Evolutionary conservation across 176 grass and related monocot genomes (phyloP), one percentile per base, ranked within the genome.

Genomic region (Saccharum spontaneum): DNA sequence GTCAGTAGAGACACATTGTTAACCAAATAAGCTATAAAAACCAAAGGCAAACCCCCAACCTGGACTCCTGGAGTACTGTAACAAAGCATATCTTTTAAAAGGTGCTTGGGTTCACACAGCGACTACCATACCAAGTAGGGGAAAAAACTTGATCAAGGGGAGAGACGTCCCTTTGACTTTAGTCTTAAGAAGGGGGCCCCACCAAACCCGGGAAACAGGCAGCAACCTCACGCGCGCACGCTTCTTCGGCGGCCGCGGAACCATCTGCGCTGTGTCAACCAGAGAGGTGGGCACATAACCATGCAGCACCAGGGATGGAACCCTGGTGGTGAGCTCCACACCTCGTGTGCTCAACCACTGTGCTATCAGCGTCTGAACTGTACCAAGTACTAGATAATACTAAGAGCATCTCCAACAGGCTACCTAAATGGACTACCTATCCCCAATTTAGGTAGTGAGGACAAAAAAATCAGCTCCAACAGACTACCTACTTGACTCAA

Each of bases 11-110:
- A 5, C 22, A 62, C 68, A 33, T 69, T 46, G 54, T 80, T 76
- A 78, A 66, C 46, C 75, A 85, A 85, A 77, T 81, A 72, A 89
- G 70, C 68, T 30, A 68, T 83, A 60, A 55, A 45, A 76, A 67
- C 43, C 91, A 89, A 87, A 91, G 75, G 44, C 44, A 84, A 46
- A 62, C 28, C 48, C 48, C 15, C 71, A 76, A 79, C 62, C 33
- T 38, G 20, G 24, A 49, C 63, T 36, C 50, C 33, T 38, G 20
- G 9, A 48, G 76, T 26, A 28, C 49, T 52, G 11, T 70, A 82
- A 45, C 55, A 82, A 44, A 69, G 4, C 16, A 72, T 72, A 9
- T 73, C 31, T 86, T 28, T 67, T 59, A 68, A 18, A 45, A 44
- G 46, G 37, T 43, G 33, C 14, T 55, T 67, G 36, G 31, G 66